phyloP scores from a whole-genome alignment of 169 alveolate genomes.

The Plasmodium vivax region DNA sequence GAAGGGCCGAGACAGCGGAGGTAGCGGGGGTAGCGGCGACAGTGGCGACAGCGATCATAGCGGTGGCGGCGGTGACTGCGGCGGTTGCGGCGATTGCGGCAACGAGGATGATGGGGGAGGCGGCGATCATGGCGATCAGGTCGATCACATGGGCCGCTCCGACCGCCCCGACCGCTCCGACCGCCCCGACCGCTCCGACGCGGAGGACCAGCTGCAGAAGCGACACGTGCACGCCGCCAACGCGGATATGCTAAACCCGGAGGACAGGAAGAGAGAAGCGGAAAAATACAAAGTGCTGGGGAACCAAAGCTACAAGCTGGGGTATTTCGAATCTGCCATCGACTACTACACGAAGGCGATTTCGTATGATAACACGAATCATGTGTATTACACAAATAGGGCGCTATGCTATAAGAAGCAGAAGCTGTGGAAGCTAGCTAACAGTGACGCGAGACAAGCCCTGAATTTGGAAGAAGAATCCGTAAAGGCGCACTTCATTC shows the following conservation, averaged over 20 bases:
- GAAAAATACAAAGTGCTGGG: slow-evolving; percentile 82
- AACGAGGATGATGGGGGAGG: background rate
- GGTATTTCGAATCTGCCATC: slow-evolving; percentile 88
- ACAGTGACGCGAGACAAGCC: slow-evolving; percentile 85
- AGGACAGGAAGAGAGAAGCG: slow-evolving; percentile 79
- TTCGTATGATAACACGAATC: slow-evolving; percentile 79
- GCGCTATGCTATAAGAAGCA: slow-evolving; percentile 89
- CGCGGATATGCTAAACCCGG: slow-evolving; percentile 56
- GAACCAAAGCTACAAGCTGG: slow-evolving; percentile 86
- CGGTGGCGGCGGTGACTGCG: background rate
- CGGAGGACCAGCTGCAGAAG: slow-evolving; percentile 9
- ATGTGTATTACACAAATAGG: slow-evolving; percentile 87
- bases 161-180: background rate
- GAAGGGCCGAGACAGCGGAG: background rate
- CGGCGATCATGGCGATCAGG: background rate
- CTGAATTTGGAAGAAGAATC: slow-evolving; percentile 85
- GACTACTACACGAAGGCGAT: slow-evolving; percentile 88
- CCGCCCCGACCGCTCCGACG: background rate
- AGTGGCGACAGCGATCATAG: background rate
- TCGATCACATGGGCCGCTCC: background rate
- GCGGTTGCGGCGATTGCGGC: background rate
- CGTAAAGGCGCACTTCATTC: slow-evolving; percentile 87
- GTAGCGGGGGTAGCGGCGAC: background rate
- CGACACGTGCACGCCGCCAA: slow-evolving; percentile 14
- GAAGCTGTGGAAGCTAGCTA: slow-evolving; percentile 84